phyloP scores from a whole-genome alignment of 1,284 basidiomycete species.

The Inonotus obliquus region DNA sequence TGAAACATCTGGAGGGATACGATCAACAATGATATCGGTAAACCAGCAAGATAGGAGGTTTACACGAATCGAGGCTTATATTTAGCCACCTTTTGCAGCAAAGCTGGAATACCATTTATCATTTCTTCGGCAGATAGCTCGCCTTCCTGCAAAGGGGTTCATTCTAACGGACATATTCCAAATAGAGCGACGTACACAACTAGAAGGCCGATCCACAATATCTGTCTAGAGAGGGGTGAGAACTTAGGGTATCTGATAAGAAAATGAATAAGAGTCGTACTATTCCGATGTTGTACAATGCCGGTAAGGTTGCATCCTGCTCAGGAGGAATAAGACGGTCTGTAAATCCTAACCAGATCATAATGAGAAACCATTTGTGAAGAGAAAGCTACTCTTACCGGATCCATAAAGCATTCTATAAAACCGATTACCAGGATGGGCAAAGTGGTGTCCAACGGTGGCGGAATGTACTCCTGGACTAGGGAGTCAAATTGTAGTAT shows the following conservation, averaged over 20 bases:
- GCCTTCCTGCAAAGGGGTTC: slow-evolving; percentile 40
- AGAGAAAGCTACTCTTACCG: slow-evolving; percentile 29
- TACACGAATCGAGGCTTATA: slow-evolving; percentile 51
- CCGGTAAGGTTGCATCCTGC: slow-evolving; percentile 26
- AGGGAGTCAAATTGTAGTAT: background rate
- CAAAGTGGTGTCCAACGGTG: slow-evolving; percentile 65
- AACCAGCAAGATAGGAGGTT: slow-evolving; percentile 23
- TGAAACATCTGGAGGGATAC: slow-evolving; percentile 35
- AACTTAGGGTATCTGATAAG: background rate
- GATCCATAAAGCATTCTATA: slow-evolving; percentile 55
- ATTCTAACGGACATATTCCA: background rate
- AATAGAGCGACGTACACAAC: slow-evolving; percentile 28
- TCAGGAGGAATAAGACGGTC: slow-evolving; percentile 27
- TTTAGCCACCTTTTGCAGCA: slow-evolving; percentile 53
- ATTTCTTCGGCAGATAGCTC: slow-evolving; percentile 56
- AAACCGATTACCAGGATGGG: slow-evolving; percentile 66
- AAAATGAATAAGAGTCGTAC: slow-evolving; percentile 23
- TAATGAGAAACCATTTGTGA: background rate
- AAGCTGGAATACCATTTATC: slow-evolving; percentile 38
- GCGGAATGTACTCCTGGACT: slow-evolving; percentile 61
- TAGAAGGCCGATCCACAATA: slow-evolving; percentile 36
- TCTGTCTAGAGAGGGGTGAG: slow-evolving; percentile 30
- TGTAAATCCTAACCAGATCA: slow-evolving; percentile 30
- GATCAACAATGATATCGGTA: slow-evolving; percentile 64
- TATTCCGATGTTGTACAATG: slow-evolving; percentile 32